These are phyloP conservation scores for Cutaneotrichosporon spelunceum DNA, from an alignment of 1,284 basidiomycete genomes.

Conservation along the genomic window DNA sequence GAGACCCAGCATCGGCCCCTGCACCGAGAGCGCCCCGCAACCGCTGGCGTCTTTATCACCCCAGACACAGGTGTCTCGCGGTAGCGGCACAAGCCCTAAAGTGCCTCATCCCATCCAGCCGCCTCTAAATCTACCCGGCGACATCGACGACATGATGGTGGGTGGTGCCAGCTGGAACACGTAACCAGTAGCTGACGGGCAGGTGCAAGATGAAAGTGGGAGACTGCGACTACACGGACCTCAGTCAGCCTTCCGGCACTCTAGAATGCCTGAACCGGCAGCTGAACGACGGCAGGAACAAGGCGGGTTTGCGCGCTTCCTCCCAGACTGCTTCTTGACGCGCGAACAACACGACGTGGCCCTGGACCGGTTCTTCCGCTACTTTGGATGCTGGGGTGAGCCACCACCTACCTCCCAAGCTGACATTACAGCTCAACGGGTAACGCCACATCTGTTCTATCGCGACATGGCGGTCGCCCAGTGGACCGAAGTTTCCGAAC, in stretches of 20 bases:
- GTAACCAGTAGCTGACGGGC: neutral
- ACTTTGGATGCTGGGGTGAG: slow-evolving; percentile 32
- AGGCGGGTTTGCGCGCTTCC: slow-evolving; percentile 14
- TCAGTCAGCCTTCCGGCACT: slow-evolving; percentile 17
- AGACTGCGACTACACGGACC: slow-evolving; percentile 23
- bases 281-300: slow-evolving; percentile 1
- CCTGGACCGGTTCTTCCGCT: slow-evolving; percentile 36
- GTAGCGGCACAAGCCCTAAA: neutral
- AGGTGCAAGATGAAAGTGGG: slow-evolving; percentile 26
- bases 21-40: neutral
- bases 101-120: neutral
- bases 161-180: neutral
- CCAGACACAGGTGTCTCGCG: neutral
- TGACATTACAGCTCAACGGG: slow-evolving; percentile 15
- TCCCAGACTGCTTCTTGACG: slow-evolving; percentile 24
- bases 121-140: slow-evolving; percentile 3
- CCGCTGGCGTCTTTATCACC: neutral
- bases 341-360: slow-evolving; percentile 27
- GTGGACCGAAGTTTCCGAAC: slow-evolving; percentile 37
- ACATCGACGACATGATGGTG: slow-evolving; percentile 19
- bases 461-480: slow-evolving; percentile 24
- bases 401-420: neutral
- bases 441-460: slow-evolving; percentile 24
- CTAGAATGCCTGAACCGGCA: slow-evolving; percentile 4
- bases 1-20: neutral